These are phyloP conservation scores for Fusarium marasasianum DNA, from an alignment of 2,329 filamentous ascomycete genomes.

Conservation along the genomic window DNA sequence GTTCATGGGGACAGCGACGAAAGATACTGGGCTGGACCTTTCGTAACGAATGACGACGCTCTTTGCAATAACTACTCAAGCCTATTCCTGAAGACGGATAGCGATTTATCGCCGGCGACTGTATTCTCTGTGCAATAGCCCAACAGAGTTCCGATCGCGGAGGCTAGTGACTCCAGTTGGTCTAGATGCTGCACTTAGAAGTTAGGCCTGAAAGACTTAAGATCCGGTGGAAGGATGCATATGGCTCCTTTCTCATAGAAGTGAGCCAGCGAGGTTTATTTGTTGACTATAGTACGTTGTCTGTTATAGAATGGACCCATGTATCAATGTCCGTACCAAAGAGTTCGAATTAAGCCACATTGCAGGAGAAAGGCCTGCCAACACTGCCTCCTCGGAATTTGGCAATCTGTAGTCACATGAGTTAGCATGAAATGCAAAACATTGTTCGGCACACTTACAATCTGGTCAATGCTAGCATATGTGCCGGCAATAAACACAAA, in stretches of 20 bases:
- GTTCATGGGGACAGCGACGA: fast-evolving
- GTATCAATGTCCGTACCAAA: fast-evolving
- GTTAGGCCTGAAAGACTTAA: background rate
- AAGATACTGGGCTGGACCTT: background rate
- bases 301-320: background rate
- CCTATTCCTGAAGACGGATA: fast-evolving
- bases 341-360: background rate
- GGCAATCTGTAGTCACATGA: slow-evolving; percentile 22
- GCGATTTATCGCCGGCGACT: fast-evolving
- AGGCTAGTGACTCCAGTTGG: background rate
- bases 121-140: no score
- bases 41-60: background rate
- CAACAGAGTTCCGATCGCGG: background rate
- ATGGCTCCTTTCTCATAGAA: background rate
- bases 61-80: fast-evolving
- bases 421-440: background rate
- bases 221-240: no score
- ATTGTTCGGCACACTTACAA: slow-evolving; percentile 31
- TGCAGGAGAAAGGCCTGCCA: slow-evolving; percentile 39
- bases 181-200: background rate
- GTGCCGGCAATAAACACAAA: slow-evolving; percentile 45
- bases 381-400: slow-evolving; percentile 38
- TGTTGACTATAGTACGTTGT: background rate
- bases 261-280: background rate
- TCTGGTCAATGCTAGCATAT: slow-evolving; percentile 44